phyloP scores from a whole-genome alignment of 2,329 filamentous ascomycete genomes.

The Nothopassalora personata region DNA sequence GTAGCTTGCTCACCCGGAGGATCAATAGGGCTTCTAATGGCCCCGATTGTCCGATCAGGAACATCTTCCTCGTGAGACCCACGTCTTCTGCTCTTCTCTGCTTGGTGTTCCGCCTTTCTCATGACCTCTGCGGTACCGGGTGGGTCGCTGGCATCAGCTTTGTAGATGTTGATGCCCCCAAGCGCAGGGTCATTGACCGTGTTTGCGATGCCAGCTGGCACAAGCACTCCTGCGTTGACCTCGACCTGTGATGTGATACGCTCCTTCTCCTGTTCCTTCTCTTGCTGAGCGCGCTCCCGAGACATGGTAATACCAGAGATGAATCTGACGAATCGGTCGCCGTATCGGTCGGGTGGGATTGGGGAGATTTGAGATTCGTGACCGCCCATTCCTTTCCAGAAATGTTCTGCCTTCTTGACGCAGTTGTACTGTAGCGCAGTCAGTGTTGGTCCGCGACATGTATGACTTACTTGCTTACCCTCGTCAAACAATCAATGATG shows the following conservation, averaged over 20 bases:
- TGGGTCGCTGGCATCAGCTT: constrained; percentile 24
- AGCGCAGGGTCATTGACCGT: constrained; percentile 36
- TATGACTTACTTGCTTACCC: constrained; percentile 59
- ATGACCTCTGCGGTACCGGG: constrained; percentile 50
- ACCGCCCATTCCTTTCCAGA: constrained; percentile 87
- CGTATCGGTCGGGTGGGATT: constrained; percentile 82
- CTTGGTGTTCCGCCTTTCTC: constrained; percentile 56
- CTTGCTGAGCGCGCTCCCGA: constrained; percentile 56
- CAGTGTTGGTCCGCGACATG: not conserved
- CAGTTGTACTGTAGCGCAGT: constrained; percentile 66
- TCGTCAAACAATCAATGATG: constrained; percentile 95
- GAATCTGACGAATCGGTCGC: constrained; percentile 89
- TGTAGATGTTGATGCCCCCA: constrained; percentile 34
- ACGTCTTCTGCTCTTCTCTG: constrained; percentile 52
- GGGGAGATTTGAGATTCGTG: constrained; percentile 87
- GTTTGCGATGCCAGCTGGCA: constrained; percentile 22
- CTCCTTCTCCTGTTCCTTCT: constrained; percentile 48
- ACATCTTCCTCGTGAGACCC: constrained; percentile 50
- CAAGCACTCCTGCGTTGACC: constrained; percentile 16
- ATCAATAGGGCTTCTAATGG: constrained; percentile 47
- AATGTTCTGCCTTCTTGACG: constrained; percentile 91
- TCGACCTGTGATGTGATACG: constrained; percentile 29
- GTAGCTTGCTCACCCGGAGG: constrained; percentile 53
- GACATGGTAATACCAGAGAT: constrained; percentile 89
- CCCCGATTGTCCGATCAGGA: constrained; percentile 58